Base-by-base conservation (phyloP, 352 stramenopile species). In the Phytophthora parvispora region DNA sequence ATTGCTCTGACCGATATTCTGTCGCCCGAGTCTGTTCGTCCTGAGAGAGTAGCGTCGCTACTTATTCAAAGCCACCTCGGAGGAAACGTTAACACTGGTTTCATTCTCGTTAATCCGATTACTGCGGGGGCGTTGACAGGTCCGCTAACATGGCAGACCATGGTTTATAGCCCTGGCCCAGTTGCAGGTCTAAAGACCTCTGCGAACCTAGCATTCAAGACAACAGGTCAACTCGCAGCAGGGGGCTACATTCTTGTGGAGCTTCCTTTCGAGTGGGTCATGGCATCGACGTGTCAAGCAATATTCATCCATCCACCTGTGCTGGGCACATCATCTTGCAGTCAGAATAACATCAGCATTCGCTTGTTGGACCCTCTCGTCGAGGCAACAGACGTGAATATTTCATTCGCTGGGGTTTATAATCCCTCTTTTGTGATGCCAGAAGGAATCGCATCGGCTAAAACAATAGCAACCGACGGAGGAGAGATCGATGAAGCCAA, bases 181-280 rank as follows among this genome's bases (percentile, higher is more conserved):
- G 85, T 93, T 16, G 81, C 85, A 4, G 81, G 73, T 6, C 61
- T 91, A 18, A 53, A 65, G 20, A 90, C 79, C 0, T 88, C 63
- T 2, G 79, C 81, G 3, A 70, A 67, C 3, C 55, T 91, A 16
- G 62, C 63, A 2, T 74, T 91, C n/a, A 61, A 74, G 25, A 82
- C 73, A 3, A 82, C 52, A 18, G 85, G 85, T 1, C 67, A 69
- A 22, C 75, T 93, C 12, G 40, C 68, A 16, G 32, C 60, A 6
- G 66, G 72, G 24, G 80, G 83, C 6, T 51, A 60, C 0, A 80
- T 93, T 28, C 8, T 62, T 13, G 43, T 93, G 2, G 64, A 68
- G 8, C 66, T 93, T 29, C 81, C 83, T 12, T 61, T 52, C 6
- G 78, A 86, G 31, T 93, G 85, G 85, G 36, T 75, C 4, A 59